These are phyloP conservation scores for Isabelozyma rhagii DNA, from an alignment of 805 yeast genomes.

Conservation along the genomic window DNA sequence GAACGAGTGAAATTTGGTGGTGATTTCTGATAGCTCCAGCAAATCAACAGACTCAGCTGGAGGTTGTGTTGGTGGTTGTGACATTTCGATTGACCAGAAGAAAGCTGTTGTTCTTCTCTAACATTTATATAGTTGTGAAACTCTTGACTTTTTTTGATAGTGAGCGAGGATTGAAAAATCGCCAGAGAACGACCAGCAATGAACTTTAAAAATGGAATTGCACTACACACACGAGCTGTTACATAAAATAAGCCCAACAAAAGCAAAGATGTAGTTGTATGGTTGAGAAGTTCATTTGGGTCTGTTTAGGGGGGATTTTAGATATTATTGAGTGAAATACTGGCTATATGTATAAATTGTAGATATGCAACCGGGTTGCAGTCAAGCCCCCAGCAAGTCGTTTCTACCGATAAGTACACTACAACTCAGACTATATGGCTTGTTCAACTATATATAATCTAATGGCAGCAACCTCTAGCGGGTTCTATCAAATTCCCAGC, in stretches of 20 bases:
- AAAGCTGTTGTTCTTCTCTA: background rate
- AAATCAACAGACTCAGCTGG: constrained; percentile 12
- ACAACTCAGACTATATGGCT: background rate
- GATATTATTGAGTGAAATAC: background rate
- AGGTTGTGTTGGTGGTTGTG: background rate
- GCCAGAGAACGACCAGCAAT: no score
- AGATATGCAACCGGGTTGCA: background rate
- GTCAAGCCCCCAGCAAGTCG: background rate
- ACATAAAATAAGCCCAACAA: no score
- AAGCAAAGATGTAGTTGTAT: no score
- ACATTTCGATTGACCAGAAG: background rate
- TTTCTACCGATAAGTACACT: no score
- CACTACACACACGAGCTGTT: no score
- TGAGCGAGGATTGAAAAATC: no score
- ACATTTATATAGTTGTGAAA: no score
- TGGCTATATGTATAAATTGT: background rate
- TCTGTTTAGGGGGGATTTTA: background rate
- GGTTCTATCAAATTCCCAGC: constrained; percentile 23
- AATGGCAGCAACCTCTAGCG: constrained; percentile 20
- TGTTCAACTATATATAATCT: background rate
- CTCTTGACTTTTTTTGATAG: no score
- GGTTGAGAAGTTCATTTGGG: no score
- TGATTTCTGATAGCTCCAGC: constrained; percentile 31
- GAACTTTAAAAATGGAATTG: no score
- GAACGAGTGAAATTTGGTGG: constrained; percentile 49